Base-by-base conservation (phyloP, 371 early-diverging fungal genomes). In the Cokeromyces recurvatus region DNA sequence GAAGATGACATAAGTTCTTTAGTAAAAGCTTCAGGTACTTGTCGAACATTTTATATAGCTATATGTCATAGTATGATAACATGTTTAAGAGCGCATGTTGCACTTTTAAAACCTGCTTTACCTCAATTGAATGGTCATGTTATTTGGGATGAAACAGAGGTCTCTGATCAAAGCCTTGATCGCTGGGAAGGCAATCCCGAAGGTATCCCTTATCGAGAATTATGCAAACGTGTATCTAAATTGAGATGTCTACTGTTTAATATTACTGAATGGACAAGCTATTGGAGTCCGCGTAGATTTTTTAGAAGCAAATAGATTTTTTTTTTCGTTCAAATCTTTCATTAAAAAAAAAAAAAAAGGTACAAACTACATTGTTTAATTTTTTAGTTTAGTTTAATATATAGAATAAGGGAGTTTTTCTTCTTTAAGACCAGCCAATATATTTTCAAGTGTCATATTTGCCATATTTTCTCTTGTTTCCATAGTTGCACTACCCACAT, bases 391-490 rank as follows among this genome's bases (percentile, higher is more conserved):
- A n/a, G n/a, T n/a, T n/a, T n/a, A n/a, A n/a, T 34, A 34, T 11
- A 34, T n/a, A 34, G 23, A 32, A 40, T 39, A 63, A 21, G 64
- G 68, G 38, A 64, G 59, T n/a, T 48, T 17, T 31, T 61, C 32
- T 22, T 51, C 37, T n/a, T 56, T 22, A 0, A 71, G 29, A 4
- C 51, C 67, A 15, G 55, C 51, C 29, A 67, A 39, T 0, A 64
- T 47, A 34, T 71, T 71, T 20, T 71, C 67, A 8, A 71, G 24
- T 32, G 62, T 55, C 52, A 66, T 66, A 16, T 56, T 43, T 9
- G 78, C 87, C 94, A 93, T 94, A 27, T 78, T 79, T 24, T 87
- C 87, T 22, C 93, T 68, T 2, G 94, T 84, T 56, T 92, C 91
- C 24, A 81, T 59, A 0, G 91, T 90, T 10, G 89, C 92, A 52